Conservation (phyloP, 306 rosid species). For the Dalbergia cochinchinensis region DNA sequence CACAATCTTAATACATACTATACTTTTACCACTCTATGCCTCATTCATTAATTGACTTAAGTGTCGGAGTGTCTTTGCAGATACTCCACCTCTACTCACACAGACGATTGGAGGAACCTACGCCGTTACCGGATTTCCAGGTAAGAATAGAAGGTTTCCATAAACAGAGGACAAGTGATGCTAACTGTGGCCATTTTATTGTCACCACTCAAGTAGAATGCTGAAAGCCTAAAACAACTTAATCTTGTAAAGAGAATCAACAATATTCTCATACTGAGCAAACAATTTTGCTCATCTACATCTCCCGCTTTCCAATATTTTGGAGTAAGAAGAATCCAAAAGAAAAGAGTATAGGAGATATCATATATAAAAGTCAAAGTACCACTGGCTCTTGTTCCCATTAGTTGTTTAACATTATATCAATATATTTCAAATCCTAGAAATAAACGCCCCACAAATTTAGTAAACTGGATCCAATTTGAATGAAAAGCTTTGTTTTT, state of each 20-base stretch:
- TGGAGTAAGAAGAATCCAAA: not conserved
- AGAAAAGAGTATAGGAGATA: not conserved
- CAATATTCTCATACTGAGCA: not conserved
- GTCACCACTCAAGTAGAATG: not conserved
- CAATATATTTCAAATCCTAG: conserved; percentile 6
- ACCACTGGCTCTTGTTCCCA: not conserved
- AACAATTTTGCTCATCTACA: not conserved
- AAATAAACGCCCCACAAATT: not conserved
- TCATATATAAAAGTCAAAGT: not conserved
- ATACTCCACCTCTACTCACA: too few species aligned
- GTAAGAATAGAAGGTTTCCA: too few species aligned
- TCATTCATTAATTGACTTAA: too few species aligned
- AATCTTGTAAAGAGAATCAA: not conserved
- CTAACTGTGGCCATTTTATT: not conserved
- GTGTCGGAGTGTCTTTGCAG: too few species aligned
- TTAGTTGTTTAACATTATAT: conserved; percentile 12
- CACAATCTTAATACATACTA: too few species aligned
- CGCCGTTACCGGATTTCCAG: too few species aligned
- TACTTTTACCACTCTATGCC: too few species aligned
- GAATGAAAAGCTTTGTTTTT: not conserved
- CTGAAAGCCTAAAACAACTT: not conserved
- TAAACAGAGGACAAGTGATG: too few species aligned
- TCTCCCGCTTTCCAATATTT: conserved; percentile 3
- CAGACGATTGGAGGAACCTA: too few species aligned
- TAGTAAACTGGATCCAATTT: conserved; percentile 4